Evolutionary conservation across 768 basidiomycete species (phyloP).

Genomic region (Trametopsis cervina): DNA sequence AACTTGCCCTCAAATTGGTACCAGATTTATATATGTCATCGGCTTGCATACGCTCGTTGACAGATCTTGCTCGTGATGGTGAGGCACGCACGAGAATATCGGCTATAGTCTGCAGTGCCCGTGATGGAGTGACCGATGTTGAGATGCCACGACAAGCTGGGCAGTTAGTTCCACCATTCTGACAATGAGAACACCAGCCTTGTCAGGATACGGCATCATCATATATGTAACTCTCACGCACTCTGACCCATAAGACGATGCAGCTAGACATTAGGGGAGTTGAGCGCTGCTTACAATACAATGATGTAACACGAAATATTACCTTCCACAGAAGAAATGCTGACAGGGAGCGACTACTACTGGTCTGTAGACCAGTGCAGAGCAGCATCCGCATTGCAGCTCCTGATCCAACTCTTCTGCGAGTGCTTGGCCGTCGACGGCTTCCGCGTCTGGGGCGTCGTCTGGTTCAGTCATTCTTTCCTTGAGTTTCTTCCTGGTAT

Average conservation of each 20-base stretch:
- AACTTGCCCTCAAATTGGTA: conserved; percentile 52
- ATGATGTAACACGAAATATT: conserved; percentile 12
- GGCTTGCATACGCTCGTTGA: conserved; percentile 71
- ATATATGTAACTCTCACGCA: conserved; percentile 36
- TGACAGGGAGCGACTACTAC: conserved; percentile 81
- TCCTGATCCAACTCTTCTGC: conserved; percentile 64
- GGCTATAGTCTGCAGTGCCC: conserved; percentile 64
- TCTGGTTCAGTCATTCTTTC: conserved; percentile 26
- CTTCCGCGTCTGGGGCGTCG: conserved; percentile 1
- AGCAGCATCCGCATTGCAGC: conserved; percentile 81
- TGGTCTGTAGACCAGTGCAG: conserved; percentile 74
- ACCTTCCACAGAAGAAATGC: conserved; percentile 92
- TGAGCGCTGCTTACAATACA: not conserved
- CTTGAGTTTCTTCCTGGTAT: conserved; percentile 55
- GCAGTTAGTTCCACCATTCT: conserved; percentile 85
- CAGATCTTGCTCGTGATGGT: conserved; percentile 60
- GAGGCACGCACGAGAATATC: conserved; percentile 66
- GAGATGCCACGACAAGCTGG: conserved; percentile 74
- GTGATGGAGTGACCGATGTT: conserved; percentile 62
- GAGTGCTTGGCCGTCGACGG: conserved; percentile 31
- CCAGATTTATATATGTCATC: conserved; percentile 72
- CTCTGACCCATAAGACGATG: conserved; percentile 76
- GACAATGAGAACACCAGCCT: conserved; percentile 6
- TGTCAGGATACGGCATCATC: conserved; percentile 2
- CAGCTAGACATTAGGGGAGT: conserved; percentile 41